Percentiles rank a stretch among this genome's conserved stretches.
These are phyloP conservation scores for Chytriomyces confervae DNA, from an alignment of 192 early-diverging fungal genomes.

Conservation along the genomic window DNA sequence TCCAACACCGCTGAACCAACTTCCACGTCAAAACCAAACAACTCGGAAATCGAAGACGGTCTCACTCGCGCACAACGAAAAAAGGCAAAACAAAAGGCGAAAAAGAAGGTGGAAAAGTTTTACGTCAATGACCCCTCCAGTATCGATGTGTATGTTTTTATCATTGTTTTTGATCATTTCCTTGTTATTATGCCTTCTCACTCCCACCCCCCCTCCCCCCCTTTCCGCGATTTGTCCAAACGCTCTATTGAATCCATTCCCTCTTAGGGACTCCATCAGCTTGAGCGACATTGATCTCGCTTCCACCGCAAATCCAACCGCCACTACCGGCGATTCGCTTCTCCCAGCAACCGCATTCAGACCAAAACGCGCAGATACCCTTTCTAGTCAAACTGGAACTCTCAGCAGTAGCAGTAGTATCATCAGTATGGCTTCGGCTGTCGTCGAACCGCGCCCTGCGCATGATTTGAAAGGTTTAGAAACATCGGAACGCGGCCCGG, in stretches of 20 bases:
- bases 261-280: conserved; percentile 31
- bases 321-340: neutral
- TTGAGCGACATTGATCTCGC: conserved; percentile 7
- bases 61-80: conserved; percentile 62
- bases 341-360: conserved; percentile 11
- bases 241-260: neutral
- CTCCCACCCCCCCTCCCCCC: neutral
- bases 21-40: neutral
- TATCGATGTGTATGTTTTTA: conserved; percentile 7
- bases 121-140: neutral
- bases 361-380: conserved; percentile 24
- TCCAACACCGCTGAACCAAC: neutral
- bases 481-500: conserved; percentile 2
- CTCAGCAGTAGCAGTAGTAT: neutral
- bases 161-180: neutral
- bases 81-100: conserved; percentile 58
- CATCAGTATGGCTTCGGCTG: neutral
- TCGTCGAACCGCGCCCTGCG: neutral
- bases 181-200: neutral
- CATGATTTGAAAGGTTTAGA: conserved; percentile 15
- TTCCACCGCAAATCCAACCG: neutral
- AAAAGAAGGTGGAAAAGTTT: conserved; percentile 31
- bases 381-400: conserved; percentile 12
- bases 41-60: conserved; percentile 16
- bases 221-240: too few relatives aligned